phyloP scores from a whole-genome alignment of 225 moss, liverwort and hornwort species.

The Physcomitrium patens region DNA sequence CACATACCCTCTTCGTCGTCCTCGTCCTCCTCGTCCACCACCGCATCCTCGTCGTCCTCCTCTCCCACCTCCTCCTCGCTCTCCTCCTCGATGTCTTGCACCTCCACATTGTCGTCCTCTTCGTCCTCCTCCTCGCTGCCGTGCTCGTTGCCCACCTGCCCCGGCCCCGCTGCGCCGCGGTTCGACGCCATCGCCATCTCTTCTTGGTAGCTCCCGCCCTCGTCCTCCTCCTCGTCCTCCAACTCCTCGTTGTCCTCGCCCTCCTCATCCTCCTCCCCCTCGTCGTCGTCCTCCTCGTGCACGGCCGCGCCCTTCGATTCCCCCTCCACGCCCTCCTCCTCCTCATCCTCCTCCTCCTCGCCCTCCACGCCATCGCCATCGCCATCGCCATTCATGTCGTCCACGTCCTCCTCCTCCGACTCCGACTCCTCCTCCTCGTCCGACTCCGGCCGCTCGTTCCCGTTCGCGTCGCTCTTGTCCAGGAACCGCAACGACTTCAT shows the following conservation, averaged over 20 bases:
- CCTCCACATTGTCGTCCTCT: slow-evolving; percentile 76
- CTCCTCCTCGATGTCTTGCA: slow-evolving; percentile 73
- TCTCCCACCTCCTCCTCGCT: slow-evolving; percentile 69
- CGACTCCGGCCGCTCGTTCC: slow-evolving; percentile 80
- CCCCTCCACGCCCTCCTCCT: slow-evolving; percentile 56
- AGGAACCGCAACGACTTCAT: slow-evolving; percentile 81
- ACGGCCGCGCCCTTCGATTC: slow-evolving; percentile 61
- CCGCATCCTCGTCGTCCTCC: slow-evolving; percentile 70
- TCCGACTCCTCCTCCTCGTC: slow-evolving; percentile 76
- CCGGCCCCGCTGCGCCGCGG: slow-evolving; percentile 29
- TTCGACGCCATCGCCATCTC: slow-evolving; percentile 49
- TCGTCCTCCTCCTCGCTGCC: slow-evolving; percentile 76
- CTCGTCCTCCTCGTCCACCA: slow-evolving; percentile 50
- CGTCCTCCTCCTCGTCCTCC: slow-evolving; percentile 70
- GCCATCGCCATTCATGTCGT: slow-evolving; percentile 69
- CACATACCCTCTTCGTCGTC: slow-evolving; percentile 46
- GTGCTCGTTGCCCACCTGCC: slow-evolving; percentile 49
- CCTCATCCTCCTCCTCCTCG: slow-evolving; percentile 55
- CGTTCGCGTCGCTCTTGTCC: slow-evolving; percentile 72
- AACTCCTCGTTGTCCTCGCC: slow-evolving; percentile 53
- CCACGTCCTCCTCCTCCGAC: slow-evolving; percentile 73
- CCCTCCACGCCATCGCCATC: not conserved
- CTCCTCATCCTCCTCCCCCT: slow-evolving; percentile 62
- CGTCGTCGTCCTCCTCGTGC: slow-evolving; percentile 64
- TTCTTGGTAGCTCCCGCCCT: slow-evolving; percentile 79